A percentile compares a stretch with the other conserved stretches of the same genome.
Evolutionary conservation across 192 early-diverging fungal genomes (phyloP).

Genomic region (Diversispora eburnea): DNA sequence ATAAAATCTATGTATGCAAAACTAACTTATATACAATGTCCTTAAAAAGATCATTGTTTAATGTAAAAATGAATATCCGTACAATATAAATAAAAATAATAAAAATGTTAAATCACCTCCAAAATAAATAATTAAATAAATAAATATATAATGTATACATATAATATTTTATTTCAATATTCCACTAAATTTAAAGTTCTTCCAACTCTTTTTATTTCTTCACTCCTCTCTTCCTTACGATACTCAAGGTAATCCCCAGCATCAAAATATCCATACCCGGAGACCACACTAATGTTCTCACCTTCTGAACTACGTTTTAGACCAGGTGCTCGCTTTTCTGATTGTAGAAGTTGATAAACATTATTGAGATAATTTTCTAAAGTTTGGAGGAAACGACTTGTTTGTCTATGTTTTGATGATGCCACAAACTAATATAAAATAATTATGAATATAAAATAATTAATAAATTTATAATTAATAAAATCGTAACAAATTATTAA

Average conservation of each 20-base stretch:
- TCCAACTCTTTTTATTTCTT: slow-evolving; percentile 22
- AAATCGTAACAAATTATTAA: background rate
- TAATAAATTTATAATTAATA: background rate
- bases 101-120: too few species aligned
- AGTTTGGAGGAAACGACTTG: slow-evolving; percentile 40
- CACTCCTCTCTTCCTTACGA: slow-evolving; percentile 20
- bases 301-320: slow-evolving; percentile 32
- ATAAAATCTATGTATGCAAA: too few species aligned
- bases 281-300: slow-evolving; percentile 25
- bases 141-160: too few species aligned
- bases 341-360: slow-evolving; percentile 34
- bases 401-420: slow-evolving; percentile 50
- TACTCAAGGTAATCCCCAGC: slow-evolving; percentile 29
- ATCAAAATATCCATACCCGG: slow-evolving; percentile 47
- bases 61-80: too few species aligned
- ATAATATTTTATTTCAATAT: too few species aligned
- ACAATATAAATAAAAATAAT: too few species aligned
- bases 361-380: slow-evolving; percentile 40
- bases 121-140: too few species aligned
- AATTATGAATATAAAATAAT: background rate
- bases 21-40: too few species aligned
- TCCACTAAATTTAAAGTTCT: slow-evolving; percentile 23
- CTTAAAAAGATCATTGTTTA: too few species aligned
- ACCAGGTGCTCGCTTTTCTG: slow-evolving; percentile 39
- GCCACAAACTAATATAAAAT: slow-evolving; percentile 37